Conservation (phyloP, 192 early-diverging fungal species). For the Geranomyces variabilis region DNA sequence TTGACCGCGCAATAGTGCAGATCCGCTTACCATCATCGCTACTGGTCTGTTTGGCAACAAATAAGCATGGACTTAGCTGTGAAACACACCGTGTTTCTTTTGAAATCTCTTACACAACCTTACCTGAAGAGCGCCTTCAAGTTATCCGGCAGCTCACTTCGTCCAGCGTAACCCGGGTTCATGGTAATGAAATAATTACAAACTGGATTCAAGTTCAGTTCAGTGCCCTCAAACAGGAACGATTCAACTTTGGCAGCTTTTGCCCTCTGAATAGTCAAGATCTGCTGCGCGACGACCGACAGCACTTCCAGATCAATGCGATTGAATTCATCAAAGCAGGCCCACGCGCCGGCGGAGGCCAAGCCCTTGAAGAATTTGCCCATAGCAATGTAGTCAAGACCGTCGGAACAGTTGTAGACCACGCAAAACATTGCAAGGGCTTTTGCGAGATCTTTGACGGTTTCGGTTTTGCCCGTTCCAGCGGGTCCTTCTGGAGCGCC, state of each 20-base stretch:
- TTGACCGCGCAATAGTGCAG: not conserved
- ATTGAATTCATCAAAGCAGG: slow-evolving; percentile 66
- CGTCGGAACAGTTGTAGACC: slow-evolving; percentile 68
- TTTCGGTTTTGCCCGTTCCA: slow-evolving; percentile 66
- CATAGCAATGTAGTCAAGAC: slow-evolving; percentile 68
- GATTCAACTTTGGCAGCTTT: slow-evolving; percentile 60
- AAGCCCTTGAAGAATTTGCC: slow-evolving; percentile 69
- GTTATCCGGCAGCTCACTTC: slow-evolving; percentile 66
- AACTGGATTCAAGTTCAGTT: slow-evolving; percentile 59
- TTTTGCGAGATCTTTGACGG: slow-evolving; percentile 67
- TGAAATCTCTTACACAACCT: not conserved
- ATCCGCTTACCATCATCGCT: slow-evolving; percentile 52
- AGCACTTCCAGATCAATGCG: slow-evolving; percentile 68
- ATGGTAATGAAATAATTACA: slow-evolving; percentile 64
- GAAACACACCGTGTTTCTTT: too few species aligned
- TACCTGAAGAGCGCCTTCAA: slow-evolving; percentile 62
- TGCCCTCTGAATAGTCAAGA: slow-evolving; percentile 63
- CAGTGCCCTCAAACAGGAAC: slow-evolving; percentile 64
- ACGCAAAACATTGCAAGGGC: slow-evolving; percentile 70
- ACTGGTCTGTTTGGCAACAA: slow-evolving; percentile 48
- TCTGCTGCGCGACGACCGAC: slow-evolving; percentile 67
- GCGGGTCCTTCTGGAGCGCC: slow-evolving; percentile 67
- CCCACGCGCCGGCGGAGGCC: slow-evolving; percentile 67
- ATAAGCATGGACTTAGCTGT: too few species aligned
- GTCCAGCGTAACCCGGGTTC: slow-evolving; percentile 68